Evolutionary conservation across 352 stramenopile genomes (phyloP).

Genomic region (Thraustotheca clavata): DNA sequence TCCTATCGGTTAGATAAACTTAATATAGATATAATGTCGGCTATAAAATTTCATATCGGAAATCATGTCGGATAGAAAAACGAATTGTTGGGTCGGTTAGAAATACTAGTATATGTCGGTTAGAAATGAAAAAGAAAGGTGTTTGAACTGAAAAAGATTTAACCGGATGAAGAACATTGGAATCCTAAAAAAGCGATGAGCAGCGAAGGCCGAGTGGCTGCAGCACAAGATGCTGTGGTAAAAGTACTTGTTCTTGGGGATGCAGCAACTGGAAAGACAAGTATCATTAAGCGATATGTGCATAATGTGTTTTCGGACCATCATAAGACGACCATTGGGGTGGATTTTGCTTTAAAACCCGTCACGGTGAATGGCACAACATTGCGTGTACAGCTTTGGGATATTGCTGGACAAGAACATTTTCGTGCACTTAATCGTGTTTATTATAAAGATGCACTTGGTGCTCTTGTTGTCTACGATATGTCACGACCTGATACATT

Average conservation of each 20-base stretch:
- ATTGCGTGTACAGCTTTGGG: constrained; percentile 90
- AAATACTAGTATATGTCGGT: background rate
- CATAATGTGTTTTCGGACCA: constrained; percentile 89
- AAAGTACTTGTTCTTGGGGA: constrained; percentile 90
- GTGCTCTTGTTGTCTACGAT: constrained; percentile 89
- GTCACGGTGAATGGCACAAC: constrained; percentile 80
- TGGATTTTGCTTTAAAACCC: constrained; percentile 90
- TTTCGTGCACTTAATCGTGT: constrained; percentile 90
- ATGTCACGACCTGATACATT: constrained; percentile 88
- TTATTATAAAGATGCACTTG: constrained; percentile 91
- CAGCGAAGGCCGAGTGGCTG: constrained; percentile 49
- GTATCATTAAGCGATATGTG: constrained; percentile 88
- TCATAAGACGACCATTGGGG: constrained; percentile 88
- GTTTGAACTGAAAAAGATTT: background rate
- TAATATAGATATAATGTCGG: too few species aligned
- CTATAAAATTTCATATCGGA: too few species aligned
- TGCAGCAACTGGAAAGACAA: constrained; percentile 87
- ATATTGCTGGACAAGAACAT: constrained; percentile 91
- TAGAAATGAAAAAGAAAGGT: background rate
- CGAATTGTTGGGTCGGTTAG: background rate
- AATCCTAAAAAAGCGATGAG: constrained; percentile 31
- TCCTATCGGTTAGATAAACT: too few species aligned
- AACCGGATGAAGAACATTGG: background rate
- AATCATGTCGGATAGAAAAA: background rate
- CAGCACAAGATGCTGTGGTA: constrained; percentile 82